phyloP scores from a whole-genome alignment of 768 basidiomycete species.

The Termitomyces sp. region DNA sequence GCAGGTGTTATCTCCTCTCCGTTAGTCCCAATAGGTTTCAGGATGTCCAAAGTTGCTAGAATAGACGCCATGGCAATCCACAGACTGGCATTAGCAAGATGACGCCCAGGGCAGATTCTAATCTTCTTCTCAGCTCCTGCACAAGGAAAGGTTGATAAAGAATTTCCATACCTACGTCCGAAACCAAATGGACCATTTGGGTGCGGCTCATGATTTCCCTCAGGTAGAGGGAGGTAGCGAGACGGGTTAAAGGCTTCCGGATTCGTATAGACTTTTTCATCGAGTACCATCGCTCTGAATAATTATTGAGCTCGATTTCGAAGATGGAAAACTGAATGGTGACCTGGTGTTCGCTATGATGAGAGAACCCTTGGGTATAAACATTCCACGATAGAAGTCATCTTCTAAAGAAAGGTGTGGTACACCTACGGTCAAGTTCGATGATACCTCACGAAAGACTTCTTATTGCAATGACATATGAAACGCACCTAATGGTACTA shows the following conservation, averaged over 20 bases:
- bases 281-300: conserved; percentile 6
- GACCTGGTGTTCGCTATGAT: conserved; percentile 7
- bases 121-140: not conserved
- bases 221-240: conserved; percentile 6
- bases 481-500: not conserved
- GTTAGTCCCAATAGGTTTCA: not conserved
- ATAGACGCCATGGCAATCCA: not conserved
- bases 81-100: not conserved
- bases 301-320: not conserved
- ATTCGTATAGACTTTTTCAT: conserved; percentile 5
- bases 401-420: conserved; percentile 10
- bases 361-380: not conserved
- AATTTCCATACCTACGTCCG: not conserved
- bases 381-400: not conserved
- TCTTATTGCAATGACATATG: too few relatives aligned
- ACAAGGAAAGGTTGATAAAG: not conserved
- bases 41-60: not conserved
- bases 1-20: not conserved
- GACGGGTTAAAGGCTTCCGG: not conserved
- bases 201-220: not conserved
- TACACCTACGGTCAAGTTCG: not conserved
- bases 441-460: not conserved
- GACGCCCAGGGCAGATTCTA: not conserved
- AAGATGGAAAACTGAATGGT: too few relatives aligned
- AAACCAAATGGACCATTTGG: not conserved